Percentiles rank a stretch among this genome's conserved stretches.
Conservation (phyloP, 768 basidiomycete species). For the Macrolepiota dolichaula region DNA sequence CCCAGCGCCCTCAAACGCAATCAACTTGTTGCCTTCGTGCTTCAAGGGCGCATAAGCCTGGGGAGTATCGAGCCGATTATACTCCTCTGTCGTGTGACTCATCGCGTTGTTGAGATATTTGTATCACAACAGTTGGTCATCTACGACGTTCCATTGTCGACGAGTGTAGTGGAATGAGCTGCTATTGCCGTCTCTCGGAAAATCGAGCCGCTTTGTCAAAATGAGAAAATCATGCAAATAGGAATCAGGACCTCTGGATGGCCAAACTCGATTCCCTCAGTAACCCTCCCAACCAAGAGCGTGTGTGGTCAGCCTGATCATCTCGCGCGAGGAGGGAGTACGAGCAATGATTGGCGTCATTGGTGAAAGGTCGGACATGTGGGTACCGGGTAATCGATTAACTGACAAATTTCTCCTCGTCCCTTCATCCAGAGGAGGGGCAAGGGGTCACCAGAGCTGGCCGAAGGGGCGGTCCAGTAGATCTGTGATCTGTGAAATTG, state of each 20-base stretch:
- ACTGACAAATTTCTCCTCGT: too few species aligned
- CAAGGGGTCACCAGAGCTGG: too few species aligned
- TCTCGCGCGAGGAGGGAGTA: constrained; percentile 91
- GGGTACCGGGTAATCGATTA: constrained; percentile 56
- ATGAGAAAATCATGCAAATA: not conserved
- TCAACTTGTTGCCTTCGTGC: constrained; percentile 87
- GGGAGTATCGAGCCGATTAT: constrained; percentile 79
- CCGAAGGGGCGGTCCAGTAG: too few species aligned
- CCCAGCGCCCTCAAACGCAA: constrained; percentile 92
- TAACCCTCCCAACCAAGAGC: constrained; percentile 96
- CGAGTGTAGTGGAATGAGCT: constrained; percentile 97
- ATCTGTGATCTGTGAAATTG: too few species aligned
- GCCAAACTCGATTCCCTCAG: constrained; percentile 95
- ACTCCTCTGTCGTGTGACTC: constrained; percentile 80
- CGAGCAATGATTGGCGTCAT: constrained; percentile 85
- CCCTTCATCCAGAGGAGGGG: too few species aligned
- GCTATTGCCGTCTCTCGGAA: constrained; percentile 93
- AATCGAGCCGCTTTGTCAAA: constrained; percentile 85
- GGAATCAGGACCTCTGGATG: constrained; percentile 75
- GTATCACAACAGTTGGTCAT: constrained; percentile 86
- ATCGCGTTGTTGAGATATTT: constrained; percentile 90
- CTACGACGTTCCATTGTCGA: constrained; percentile 94
- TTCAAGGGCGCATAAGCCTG: constrained; percentile 95
- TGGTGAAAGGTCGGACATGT: constrained; percentile 87
- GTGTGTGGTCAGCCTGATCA: constrained; percentile 91